phyloP scores from a whole-genome alignment of 768 basidiomycete species.

The Rhodotorula kratochvilovae region DNA sequence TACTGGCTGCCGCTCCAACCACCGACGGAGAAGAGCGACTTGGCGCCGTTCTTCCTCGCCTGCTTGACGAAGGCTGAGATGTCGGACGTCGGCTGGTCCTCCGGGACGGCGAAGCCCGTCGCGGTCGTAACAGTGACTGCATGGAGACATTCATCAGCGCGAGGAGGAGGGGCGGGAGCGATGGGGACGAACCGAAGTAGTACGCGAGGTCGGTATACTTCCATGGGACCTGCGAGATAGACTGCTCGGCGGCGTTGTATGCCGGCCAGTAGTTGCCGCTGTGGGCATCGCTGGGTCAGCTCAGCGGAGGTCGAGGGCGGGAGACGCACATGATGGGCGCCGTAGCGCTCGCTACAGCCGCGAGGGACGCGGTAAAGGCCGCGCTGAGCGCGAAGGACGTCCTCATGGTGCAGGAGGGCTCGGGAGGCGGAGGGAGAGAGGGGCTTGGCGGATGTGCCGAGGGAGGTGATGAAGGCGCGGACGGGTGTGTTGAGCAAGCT shows the following conservation, averaged over 20 bases:
- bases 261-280: conserved; percentile 34
- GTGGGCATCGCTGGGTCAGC: not conserved
- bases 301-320: too few relatives aligned
- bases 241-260: not conserved
- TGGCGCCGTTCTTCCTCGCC: conserved; percentile 37
- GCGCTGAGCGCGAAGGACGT: conserved; percentile 43
- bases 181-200: too few relatives aligned
- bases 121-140: conserved; percentile 23
- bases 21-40: conserved; percentile 77
- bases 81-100: not conserved
- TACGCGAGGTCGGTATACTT: conserved; percentile 11
- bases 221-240: conserved; percentile 1
- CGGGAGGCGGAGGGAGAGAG: too few relatives aligned
- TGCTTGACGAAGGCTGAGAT: conserved; percentile 14
- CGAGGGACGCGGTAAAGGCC: not conserved
- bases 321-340: conserved; percentile 10
- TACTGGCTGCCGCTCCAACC: conserved; percentile 80
- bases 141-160: too few relatives aligned
- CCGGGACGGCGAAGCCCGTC: too few relatives aligned
- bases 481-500: too few relatives aligned
- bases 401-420: too few relatives aligned
- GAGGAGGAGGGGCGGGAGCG: too few relatives aligned
- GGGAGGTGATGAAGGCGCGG: too few relatives aligned
- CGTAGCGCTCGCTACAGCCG: not conserved
- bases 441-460: too few relatives aligned